Evolutionary conservation across 2,329 filamentous ascomycete genomes (phyloP).

Genomic region (Fusarium agapanthi): DNA sequence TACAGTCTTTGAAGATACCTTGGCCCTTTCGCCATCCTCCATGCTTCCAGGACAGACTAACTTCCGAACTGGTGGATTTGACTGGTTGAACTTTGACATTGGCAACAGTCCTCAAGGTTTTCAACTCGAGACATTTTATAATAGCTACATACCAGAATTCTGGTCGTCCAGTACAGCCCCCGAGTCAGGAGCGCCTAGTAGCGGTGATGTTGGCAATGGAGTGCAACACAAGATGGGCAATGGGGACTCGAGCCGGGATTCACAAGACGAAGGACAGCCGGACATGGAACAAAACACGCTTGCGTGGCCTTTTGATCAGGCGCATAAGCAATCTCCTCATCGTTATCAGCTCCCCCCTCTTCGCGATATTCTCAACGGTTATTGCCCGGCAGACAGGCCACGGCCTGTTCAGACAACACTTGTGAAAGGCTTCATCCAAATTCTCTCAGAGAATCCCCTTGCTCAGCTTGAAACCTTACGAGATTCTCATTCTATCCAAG

Average conservation of each 20-base stretch:
- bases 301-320: neutral
- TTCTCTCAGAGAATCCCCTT: neutral
- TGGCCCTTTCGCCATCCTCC: neutral
- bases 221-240: neutral
- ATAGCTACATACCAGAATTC: neutral
- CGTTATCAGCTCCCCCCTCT: neutral
- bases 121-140: neutral
- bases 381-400: neutral
- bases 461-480: neutral
- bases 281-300: neutral
- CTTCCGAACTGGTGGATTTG: neutral
- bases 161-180: neutral
- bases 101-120: neutral
- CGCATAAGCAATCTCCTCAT: neutral
- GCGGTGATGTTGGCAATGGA: neutral
- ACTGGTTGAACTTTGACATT: neutral
- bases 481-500: neutral
- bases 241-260: neutral
- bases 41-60: neutral
- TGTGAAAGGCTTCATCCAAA: neutral
- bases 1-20: neutral
- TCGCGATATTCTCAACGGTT: neutral
- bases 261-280: rapidly evolving
- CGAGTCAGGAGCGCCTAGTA: neutral
- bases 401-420: neutral